Evolutionary conservation across 2,329 filamentous ascomycete species (phyloP).

Genomic region (Trichoderma sp.): DNA sequence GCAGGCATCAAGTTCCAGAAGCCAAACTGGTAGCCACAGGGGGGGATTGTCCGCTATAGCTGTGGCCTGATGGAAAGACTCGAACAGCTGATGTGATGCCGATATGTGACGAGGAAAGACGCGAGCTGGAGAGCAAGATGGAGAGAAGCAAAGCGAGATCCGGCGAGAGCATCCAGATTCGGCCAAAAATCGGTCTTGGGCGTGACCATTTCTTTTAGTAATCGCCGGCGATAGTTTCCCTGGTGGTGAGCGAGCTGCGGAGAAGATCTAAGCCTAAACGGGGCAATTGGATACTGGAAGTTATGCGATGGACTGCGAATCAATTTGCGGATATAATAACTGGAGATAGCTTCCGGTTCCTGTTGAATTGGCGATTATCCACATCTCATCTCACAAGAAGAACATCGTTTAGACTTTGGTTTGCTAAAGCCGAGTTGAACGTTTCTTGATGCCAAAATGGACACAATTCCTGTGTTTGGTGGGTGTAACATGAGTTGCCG

Average conservation of each 20-base stretch:
- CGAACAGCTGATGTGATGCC: background rate
- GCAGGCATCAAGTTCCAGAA: constrained; percentile 28
- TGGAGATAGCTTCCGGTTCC: background rate
- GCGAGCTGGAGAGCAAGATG: background rate
- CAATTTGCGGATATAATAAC: background rate
- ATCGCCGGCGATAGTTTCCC: constrained; percentile 12
- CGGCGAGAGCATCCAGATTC: constrained; percentile 11
- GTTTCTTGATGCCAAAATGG: background rate
- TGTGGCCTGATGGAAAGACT: background rate
- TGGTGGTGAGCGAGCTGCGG: background rate
- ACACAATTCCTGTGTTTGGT: background rate
- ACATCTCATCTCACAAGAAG: background rate
- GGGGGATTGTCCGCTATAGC: background rate
- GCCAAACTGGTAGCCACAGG: background rate
- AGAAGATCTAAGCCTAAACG: constrained; percentile 6
- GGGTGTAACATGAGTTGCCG: background rate
- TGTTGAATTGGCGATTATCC: background rate
- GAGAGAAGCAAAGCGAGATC: background rate
- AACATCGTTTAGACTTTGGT: background rate
- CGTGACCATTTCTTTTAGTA: constrained; percentile 10
- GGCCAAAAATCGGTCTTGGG: constrained; percentile 12
- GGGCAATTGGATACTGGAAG: background rate
- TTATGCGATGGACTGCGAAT: background rate
- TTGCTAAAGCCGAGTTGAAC: background rate
- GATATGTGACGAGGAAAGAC: background rate